A percentile compares a stretch with the other conserved stretches of the same genome.
Evolutionary conservation across 1,139 yeast species (phyloP).

Genomic region (Diutina ranongensis): DNA sequence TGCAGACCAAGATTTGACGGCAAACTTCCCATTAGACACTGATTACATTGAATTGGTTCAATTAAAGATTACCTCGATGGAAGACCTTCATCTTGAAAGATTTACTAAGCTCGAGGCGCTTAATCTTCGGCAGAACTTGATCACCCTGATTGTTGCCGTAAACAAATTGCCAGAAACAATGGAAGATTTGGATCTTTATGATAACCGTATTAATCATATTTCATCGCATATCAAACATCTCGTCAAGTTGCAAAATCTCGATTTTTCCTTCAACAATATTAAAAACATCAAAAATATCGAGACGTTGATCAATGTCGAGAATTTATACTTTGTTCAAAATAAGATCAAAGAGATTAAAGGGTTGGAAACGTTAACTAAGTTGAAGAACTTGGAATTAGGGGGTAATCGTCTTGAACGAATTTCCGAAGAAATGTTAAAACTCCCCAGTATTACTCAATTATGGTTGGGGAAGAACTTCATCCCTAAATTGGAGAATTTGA

Average conservation of each 20-base stretch:
- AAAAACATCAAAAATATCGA: slow-evolving; percentile 77
- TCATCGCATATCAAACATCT: slow-evolving; percentile 56
- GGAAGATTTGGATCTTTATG: slow-evolving; percentile 82
- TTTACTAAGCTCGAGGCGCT: slow-evolving; percentile 48
- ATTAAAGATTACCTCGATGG: slow-evolving; percentile 57
- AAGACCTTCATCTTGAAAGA: slow-evolving; percentile 49
- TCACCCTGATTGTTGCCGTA: slow-evolving; percentile 62
- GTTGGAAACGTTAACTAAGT: slow-evolving; percentile 42
- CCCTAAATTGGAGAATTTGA: slow-evolving; percentile 50
- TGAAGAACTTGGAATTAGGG: slow-evolving; percentile 77
- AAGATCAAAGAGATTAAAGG: slow-evolving; percentile 66
- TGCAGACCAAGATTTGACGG: slow-evolving; percentile 49
- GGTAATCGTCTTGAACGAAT: slow-evolving; percentile 73
- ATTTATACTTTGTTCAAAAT: slow-evolving; percentile 81
- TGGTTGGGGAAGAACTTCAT: slow-evolving; percentile 94
- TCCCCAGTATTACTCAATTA: slow-evolving; percentile 54
- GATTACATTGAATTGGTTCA: slow-evolving; percentile 71
- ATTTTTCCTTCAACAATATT: slow-evolving; percentile 84
- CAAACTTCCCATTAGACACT: slow-evolving; percentile 48
- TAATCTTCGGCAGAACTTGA: slow-evolving; percentile 75
- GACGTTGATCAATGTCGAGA: slow-evolving; percentile 46
- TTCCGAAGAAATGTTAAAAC: slow-evolving; percentile 39
- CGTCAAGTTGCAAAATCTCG: slow-evolving; percentile 48
- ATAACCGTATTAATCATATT: slow-evolving; percentile 82
- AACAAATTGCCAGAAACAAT: slow-evolving; percentile 47